A percentile compares a stretch with the other conserved stretches of the same genome.
Evolutionary conservation across 169 alveolate genomes (phyloP).

Genomic region (Plasmodium fragile): DNA sequence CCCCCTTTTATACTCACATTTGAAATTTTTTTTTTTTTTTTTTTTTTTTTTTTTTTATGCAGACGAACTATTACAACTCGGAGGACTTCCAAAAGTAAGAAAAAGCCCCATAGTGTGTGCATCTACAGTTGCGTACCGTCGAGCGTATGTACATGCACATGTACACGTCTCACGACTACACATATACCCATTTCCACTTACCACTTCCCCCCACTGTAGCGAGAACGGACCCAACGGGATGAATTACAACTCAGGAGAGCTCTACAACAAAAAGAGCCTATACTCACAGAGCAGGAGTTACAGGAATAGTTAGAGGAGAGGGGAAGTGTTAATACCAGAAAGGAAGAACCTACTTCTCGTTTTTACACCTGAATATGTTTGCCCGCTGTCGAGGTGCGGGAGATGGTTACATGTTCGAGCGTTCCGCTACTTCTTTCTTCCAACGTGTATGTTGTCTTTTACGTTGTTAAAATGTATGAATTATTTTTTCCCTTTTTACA

Average conservation of each 20-base stretch:
- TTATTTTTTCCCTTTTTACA: background rate
- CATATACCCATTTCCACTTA: background rate
- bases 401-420: background rate
- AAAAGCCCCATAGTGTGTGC: background rate
- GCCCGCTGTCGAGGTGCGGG: background rate
- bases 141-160: background rate
- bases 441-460: background rate
- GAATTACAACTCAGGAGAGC: constrained; percentile 24
- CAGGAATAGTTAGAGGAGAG: constrained; percentile 4
- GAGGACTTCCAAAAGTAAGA: constrained; percentile 26
- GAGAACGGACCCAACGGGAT: background rate
- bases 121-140: background rate
- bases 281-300: constrained; percentile 24
- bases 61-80: background rate
- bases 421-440: background rate
- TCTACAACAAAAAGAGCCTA: constrained; percentile 30
- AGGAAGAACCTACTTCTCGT: background rate
- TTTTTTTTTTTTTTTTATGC: background rate
- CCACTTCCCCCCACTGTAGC: background rate
- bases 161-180: background rate
- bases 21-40: background rate
- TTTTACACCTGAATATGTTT: background rate
- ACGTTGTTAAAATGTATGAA: background rate
- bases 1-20: background rate
- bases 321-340: background rate